Conservation (phyloP, 2,329 filamentous ascomycete genomes). For the Diaporthe capsici region DNA sequence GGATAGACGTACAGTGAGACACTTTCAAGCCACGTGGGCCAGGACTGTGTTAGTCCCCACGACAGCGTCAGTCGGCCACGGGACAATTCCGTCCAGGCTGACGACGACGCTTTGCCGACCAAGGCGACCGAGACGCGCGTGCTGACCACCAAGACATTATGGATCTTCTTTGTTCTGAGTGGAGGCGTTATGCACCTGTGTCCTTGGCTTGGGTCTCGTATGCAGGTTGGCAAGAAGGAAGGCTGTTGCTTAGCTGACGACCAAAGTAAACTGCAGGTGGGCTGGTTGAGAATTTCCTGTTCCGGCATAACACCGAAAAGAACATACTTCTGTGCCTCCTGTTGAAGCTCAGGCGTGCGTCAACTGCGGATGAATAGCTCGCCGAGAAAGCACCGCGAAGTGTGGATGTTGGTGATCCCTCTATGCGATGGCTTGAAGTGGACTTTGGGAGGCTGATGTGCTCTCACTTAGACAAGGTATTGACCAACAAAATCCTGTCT, state of each 20-base stretch:
- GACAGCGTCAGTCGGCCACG: slow-evolving; percentile 16
- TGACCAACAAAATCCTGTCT: neutral
- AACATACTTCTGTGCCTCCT: neutral
- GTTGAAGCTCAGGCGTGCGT: neutral
- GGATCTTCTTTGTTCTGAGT: neutral
- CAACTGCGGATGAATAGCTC: neutral
- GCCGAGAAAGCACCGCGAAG: neutral
- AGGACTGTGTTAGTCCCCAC: neutral
- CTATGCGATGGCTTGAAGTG: too few species aligned
- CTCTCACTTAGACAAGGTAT: neutral
- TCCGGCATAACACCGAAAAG: neutral
- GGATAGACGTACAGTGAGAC: neutral
- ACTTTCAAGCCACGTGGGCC: neutral
- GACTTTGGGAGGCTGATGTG: neutral
- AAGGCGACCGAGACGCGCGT: slow-evolving; percentile 16
- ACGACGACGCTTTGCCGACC: slow-evolving; percentile 31
- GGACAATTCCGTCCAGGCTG: neutral
- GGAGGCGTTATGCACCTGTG: neutral
- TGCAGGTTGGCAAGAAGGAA: neutral
- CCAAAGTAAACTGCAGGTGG: neutral
- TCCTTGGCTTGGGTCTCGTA: slow-evolving; percentile 5
- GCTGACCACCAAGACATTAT: slow-evolving; percentile 23
- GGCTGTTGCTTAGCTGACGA: neutral
- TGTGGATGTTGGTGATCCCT: too few species aligned
- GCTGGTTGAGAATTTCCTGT: neutral